phyloP scores from a whole-genome alignment of 2,329 filamentous ascomycete genomes.

The Hypoxylon rubiginosum region DNA sequence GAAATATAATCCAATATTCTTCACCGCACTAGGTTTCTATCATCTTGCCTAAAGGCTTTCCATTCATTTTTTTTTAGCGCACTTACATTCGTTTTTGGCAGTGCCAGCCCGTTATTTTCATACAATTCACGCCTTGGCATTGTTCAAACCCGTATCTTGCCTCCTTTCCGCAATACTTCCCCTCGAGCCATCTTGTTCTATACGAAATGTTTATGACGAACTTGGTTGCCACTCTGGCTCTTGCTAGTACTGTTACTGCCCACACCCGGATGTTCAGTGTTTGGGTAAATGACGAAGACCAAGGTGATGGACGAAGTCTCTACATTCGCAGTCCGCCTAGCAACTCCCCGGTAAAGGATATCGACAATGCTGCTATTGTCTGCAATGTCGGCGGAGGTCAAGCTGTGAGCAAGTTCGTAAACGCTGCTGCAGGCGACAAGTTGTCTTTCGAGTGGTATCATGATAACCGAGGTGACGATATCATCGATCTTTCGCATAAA shows the following conservation, averaged over 20 bases:
- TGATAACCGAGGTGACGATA: conserved; percentile 63
- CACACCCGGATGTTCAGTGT: conserved; percentile 63
- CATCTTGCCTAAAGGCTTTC: not conserved
- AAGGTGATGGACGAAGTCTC: conserved; percentile 56
- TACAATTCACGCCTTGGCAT: not conserved
- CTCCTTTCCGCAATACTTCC: not conserved
- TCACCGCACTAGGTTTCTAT: not conserved
- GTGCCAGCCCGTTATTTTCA: conserved; percentile 21
- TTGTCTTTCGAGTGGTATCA: conserved; percentile 66
- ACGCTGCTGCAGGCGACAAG: conserved; percentile 62
- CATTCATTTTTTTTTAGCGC: conserved; percentile 7
- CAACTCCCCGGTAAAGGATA: conserved; percentile 62
- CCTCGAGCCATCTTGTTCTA: not conserved
- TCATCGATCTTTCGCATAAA: conserved; percentile 66
- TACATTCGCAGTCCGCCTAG: conserved; percentile 61
- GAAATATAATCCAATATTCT: not conserved
- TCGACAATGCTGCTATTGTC: conserved; percentile 56
- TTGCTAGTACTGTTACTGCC: conserved; percentile 57
- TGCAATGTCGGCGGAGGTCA: conserved; percentile 61
- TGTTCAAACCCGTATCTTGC: not conserved
- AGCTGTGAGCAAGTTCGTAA: conserved; percentile 56
- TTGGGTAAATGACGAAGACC: conserved; percentile 62
- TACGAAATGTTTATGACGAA: conserved; percentile 53
- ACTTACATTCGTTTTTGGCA: conserved; percentile 23
- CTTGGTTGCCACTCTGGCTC: conserved; percentile 49